Base-by-base conservation (phyloP, 345 rosid genomes). In the Hypericum androsaemum region DNA sequence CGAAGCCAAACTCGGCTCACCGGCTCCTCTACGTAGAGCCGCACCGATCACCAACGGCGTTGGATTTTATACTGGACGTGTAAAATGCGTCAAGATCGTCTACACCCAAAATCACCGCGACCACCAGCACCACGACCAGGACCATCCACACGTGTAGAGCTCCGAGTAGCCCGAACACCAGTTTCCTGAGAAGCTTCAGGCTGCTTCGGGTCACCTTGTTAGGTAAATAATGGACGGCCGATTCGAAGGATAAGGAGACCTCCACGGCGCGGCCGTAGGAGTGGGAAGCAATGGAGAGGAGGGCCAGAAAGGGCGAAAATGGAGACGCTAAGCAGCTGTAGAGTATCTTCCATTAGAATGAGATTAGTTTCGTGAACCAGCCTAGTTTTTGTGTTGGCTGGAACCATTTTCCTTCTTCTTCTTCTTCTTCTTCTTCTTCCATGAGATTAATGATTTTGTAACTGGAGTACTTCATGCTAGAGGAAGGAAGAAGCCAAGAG, bases 201-300 rank as follows among this genome's bases (percentile, higher is more conserved):
- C 62, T 56, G 7, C 74, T 56, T 3, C 32, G 57, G 1, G 63
- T 54, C 37, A 73, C 12, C 10, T 14, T 62, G 1, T 10, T 54
- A 41, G 3, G 86, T 39, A 47, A 47, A 3, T 56, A 50, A 6
- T 60, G 74, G n/a, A 79, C 70, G 2, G 70, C 76, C 16, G 61
- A 64, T 54, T 73, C 82, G 0, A 75, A 62, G 0, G 50, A 36
- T 2, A 77, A 44, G 5, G 70, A 37, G 0, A 71, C 49, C 28
- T 63, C 71, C 41, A 63, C 84, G 1, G 86, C 80, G 0, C 63
- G 77, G 71, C 53, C 74, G 77, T 79, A 88, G 39, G 95, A 76
- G 12, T 72, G 65, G 5, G 59, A 47, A 64, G 73, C 73, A 35
- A 58, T 44, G 44, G 75, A 38, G 50, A 57, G 37, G 12, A 47